Evolutionary conservation across 2,329 filamentous ascomycete species (phyloP).

Genomic region (Fusarium graminum): DNA sequence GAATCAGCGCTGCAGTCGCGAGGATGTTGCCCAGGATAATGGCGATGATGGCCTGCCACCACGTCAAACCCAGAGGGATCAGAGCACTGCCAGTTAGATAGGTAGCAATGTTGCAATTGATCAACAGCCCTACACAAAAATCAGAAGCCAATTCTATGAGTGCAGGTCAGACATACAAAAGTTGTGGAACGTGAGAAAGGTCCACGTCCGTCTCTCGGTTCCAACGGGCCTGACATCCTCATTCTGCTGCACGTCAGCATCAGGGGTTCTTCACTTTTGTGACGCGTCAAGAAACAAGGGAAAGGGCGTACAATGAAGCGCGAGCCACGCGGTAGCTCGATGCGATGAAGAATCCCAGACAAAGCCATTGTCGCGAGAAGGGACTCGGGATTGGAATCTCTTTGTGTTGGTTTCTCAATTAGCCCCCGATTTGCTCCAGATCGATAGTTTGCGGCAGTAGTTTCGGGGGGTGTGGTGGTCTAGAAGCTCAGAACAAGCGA

Average conservation of each 20-base stretch:
- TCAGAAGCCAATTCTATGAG: neutral
- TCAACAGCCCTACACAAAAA: slow-evolving; percentile 57
- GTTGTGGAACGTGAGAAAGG: slow-evolving; percentile 58
- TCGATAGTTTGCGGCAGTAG: slow-evolving; percentile 23
- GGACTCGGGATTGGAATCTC: slow-evolving; percentile 4
- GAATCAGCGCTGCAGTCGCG: slow-evolving; percentile 55
- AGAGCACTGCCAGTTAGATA: slow-evolving; percentile 59
- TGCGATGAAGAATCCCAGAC: slow-evolving; percentile 43
- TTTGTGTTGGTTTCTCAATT: neutral
- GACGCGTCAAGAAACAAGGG: neutral
- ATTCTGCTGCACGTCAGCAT: slow-evolving; percentile 52
- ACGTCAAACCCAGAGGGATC: slow-evolving; percentile 57
- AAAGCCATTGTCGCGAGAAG: slow-evolving; percentile 44
- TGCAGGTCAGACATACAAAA: slow-evolving; percentile 53
- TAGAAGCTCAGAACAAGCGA: neutral
- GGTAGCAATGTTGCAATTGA: slow-evolving; percentile 60
- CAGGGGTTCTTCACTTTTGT: neutral
- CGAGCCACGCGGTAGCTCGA: slow-evolving; percentile 51
- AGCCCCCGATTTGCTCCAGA: slow-evolving; percentile 6
- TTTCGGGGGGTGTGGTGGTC: neutral
- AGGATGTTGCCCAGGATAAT: slow-evolving; percentile 57
- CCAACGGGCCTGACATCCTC: slow-evolving; percentile 65
- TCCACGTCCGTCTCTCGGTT: slow-evolving; percentile 58
- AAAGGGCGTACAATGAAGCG: slow-evolving; percentile 51
- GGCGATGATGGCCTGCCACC: slow-evolving; percentile 60